Evolutionary conservation across 2,329 filamentous ascomycete genomes (phyloP), one percentile per base, ranked within the genome.

Genomic region (Colletotrichum lindemuthianum): DNA sequence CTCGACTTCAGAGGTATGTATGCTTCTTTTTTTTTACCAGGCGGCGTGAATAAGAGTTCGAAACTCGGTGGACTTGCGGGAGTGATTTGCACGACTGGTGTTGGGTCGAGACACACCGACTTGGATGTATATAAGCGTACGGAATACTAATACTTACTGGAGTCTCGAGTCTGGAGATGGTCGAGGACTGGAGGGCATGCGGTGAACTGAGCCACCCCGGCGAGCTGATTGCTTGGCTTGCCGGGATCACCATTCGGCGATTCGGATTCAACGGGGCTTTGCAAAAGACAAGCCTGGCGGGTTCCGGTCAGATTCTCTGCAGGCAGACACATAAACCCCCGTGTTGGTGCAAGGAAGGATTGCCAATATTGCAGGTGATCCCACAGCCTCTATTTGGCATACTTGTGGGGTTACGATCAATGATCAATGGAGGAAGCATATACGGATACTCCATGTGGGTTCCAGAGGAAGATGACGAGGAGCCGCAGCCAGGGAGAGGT

Each of bases 301-400:
- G 24, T 24, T 24, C 37, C 8, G 45, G 51, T 36, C 45, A 41
- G 45, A 41, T 34, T 6, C 3, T 2, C 37, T 41, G 55, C 13
- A 65, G 63, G 63, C 47, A 65, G 63, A 63, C 45, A n/a, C 16
- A 61, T 52, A 43, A 32, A n/a, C 24, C 40, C 39, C n/a, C 39
- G 43, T 47, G 12, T 16, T 45, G 40, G 36, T 36, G 45, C 45
- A 60, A 41, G 24, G 33, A 43, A 65, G 57, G 51, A 56, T 61
- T 33, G 44, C 51, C 51, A 65, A 57, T 48, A 39, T 61, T 11
- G 51, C 45, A 33, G 8, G 50, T 48, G n/a, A 33, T 13, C 16
- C 52, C 52, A 61, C 52, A 53, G 63, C 63, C 63, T 61, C 58
- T 49, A 36, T 36, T 50, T 24, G 24, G 24, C 24, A 24, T 5